Conservation (phyloP, 768 basidiomycete species). For the Tylopilus subfusipes region DNA sequence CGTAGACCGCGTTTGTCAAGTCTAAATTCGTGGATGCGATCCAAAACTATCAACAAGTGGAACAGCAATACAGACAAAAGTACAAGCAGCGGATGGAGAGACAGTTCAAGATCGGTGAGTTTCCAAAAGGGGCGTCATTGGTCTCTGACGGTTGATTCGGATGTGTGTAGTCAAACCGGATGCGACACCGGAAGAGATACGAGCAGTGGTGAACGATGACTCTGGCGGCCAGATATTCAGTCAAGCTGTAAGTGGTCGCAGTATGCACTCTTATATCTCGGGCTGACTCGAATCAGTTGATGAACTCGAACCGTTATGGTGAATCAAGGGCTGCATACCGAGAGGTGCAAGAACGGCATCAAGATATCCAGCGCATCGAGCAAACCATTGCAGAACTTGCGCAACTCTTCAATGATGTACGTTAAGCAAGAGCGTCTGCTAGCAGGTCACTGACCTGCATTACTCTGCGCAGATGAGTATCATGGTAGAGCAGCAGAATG, state of each 20-base stretch:
- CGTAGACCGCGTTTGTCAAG: conserved; percentile 59
- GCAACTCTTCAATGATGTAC: conserved; percentile 91
- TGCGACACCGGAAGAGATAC: conserved; percentile 85
- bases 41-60: conserved; percentile 80
- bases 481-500: conserved; percentile 92
- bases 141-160: background rate
- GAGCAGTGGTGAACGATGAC: conserved; percentile 82
- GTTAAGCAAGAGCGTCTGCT: conserved; percentile 21
- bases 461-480: conserved; percentile 72
- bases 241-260: conserved; percentile 57
- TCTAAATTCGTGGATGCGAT: conserved; percentile 82
- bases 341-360: conserved; percentile 96
- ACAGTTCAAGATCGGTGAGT: conserved; percentile 80
- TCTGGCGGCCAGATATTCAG: conserved; percentile 84
- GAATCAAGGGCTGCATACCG: conserved; percentile 87
- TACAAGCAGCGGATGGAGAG: conserved; percentile 81
- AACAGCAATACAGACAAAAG: conserved; percentile 72
- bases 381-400: conserved; percentile 89
- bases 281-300: conserved; percentile 48
- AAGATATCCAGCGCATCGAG: conserved; percentile 95
- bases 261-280: background rate
- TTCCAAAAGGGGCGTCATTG: background rate
- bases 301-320: conserved; percentile 88
- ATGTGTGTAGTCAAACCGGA: conserved; percentile 75
- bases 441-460: conserved; percentile 2